These are phyloP conservation scores for Phlebopus sp. DNA, from an alignment of 1,284 basidiomycete genomes.

Conservation along the genomic window DNA sequence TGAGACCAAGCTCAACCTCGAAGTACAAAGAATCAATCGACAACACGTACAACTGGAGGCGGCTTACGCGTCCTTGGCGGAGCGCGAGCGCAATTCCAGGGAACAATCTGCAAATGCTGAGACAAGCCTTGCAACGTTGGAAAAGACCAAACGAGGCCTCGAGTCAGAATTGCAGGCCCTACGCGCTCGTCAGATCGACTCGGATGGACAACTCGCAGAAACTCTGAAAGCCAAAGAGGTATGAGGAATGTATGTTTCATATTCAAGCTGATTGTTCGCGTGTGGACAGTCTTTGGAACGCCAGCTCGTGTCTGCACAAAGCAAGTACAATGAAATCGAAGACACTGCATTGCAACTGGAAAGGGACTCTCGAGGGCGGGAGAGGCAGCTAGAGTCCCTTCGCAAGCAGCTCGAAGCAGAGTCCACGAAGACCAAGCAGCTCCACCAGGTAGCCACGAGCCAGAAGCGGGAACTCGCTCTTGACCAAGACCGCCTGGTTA, in stretches of 20 bases:
- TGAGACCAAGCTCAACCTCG: conserved; percentile 68
- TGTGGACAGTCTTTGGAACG: conserved; percentile 54
- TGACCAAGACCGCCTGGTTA: conserved; percentile 68
- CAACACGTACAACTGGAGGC: conserved; percentile 57
- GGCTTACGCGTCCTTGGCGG: conserved; percentile 62
- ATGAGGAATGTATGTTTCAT: conserved; percentile 17
- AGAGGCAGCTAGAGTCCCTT: conserved; percentile 67
- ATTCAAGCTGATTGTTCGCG: background rate
- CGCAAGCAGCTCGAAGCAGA: conserved; percentile 72
- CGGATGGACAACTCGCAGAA: conserved; percentile 66
- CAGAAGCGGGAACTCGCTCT: conserved; percentile 69
- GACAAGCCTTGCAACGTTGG: conserved; percentile 55
- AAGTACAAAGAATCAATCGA: conserved; percentile 57
- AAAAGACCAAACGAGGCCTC: conserved; percentile 66
- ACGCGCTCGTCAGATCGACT: conserved; percentile 69
- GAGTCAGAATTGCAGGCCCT: conserved; percentile 77
- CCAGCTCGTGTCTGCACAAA: conserved; percentile 68
- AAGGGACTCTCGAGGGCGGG: conserved; percentile 73
- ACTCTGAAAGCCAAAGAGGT: conserved; percentile 72
- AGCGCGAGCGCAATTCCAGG: conserved; percentile 52
- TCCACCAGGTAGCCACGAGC: conserved; percentile 65
- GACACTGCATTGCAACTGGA: conserved; percentile 84
- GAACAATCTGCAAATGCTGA: conserved; percentile 54
- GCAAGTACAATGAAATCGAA: conserved; percentile 83
- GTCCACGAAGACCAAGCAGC: conserved; percentile 63